A percentile compares a stretch with the other conserved stretches of the same genome.
phyloP scores from a whole-genome alignment of 31 red algal genomes.

The Odonthalia washingtoniensis region DNA sequence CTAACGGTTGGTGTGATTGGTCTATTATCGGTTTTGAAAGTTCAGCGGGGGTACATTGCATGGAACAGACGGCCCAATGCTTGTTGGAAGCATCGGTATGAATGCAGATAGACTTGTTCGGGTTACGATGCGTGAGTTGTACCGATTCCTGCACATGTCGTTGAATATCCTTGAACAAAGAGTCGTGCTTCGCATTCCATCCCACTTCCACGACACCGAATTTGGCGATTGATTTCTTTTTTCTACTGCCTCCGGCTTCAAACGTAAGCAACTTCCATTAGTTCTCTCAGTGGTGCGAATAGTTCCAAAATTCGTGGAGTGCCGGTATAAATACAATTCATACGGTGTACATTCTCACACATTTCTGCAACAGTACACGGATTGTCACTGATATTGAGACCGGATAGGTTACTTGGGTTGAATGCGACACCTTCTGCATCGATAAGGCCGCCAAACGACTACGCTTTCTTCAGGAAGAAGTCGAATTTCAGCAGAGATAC shows the following conservation, averaged over 20 bases:
- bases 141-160: constrained; percentile 14
- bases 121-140: constrained; percentile 25
- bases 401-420: too few relatives aligned
- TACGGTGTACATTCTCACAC: constrained; percentile 22
- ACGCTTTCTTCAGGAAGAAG: too few relatives aligned
- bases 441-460: too few relatives aligned
- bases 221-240: constrained; percentile 34
- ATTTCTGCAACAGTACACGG: constrained; percentile 3
- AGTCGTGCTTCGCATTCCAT: too few relatives aligned
- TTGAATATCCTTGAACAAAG: background rate
- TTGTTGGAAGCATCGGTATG: constrained; percentile 52
- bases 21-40: constrained; percentile 13
- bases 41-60: constrained; percentile 18
- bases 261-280: constrained; percentile 23
- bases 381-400: background rate
- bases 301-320: constrained; percentile 43
- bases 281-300: constrained; percentile 14
- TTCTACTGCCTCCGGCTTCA: constrained; percentile 36
- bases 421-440: too few relatives aligned
- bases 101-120: background rate
- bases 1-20: constrained; percentile 21
- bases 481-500: constrained; percentile 45
- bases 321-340: constrained; percentile 35
- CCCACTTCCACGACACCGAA: background rate
- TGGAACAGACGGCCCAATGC: constrained; percentile 32